Percentiles rank a stretch among this genome's conserved stretches.
phyloP scores from a whole-genome alignment of 352 stramenopile species.

The Phytopythium sindhum region DNA sequence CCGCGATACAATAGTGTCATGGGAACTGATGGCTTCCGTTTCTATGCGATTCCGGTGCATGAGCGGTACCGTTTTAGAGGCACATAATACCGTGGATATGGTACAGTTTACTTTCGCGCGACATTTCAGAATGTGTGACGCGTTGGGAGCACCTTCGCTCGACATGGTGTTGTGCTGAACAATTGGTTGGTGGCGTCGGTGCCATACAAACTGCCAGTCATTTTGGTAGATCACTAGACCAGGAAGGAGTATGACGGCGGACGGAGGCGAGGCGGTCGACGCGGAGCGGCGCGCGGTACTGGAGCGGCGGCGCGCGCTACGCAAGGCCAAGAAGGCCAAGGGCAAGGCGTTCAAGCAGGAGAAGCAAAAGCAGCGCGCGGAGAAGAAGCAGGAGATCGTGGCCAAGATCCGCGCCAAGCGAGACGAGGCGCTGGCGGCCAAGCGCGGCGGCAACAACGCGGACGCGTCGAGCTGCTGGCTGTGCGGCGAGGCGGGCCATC shows the following conservation, averaged over 20 bases:
- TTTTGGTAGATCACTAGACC: neutral
- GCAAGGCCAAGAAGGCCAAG: slow-evolving; percentile 81
- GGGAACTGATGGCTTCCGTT: slow-evolving; percentile 1
- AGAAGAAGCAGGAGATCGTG: slow-evolving; percentile 82
- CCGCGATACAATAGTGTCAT: too few species aligned
- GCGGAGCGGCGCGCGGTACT: slow-evolving; percentile 38
- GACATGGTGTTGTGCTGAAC: neutral
- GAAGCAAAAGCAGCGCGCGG: slow-evolving; percentile 54
- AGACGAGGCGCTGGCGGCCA: slow-evolving; percentile 29
- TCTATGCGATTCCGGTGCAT: neutral
- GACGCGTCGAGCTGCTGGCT: slow-evolving; percentile 67
- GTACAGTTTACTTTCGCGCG: neutral
- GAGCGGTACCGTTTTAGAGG: neutral
- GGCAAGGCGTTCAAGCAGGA: slow-evolving; percentile 58
- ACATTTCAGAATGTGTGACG: neutral
- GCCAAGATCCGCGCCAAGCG: slow-evolving; percentile 75
- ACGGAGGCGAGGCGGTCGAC: slow-evolving; percentile 9
- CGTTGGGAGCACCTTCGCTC: neutral
- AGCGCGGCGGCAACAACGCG: slow-evolving; percentile 11
- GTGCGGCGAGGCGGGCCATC: slow-evolving; percentile 63
- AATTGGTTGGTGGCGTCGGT: neutral
- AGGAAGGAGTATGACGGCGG: neutral
- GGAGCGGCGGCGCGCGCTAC: slow-evolving; percentile 60
- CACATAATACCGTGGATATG: neutral
- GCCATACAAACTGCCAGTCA: neutral